These are phyloP conservation scores for Discostella stelligeroides DNA, from an alignment of 108 stramenopile species.

Conservation along the genomic window DNA sequence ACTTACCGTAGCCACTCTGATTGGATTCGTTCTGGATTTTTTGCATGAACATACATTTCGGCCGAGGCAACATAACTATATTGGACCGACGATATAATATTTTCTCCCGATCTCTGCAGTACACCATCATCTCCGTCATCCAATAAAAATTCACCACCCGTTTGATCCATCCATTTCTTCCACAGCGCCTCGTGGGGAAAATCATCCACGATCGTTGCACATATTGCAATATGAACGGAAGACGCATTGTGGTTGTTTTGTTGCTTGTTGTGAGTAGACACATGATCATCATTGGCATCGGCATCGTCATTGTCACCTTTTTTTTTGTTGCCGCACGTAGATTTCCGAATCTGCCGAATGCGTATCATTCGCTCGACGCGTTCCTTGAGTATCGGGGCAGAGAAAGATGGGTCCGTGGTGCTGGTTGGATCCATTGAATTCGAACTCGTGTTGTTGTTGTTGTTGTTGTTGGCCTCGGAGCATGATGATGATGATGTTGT, in stretches of 20 bases:
- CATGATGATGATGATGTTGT: not conserved
- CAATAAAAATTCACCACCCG: slow-evolving; percentile 16
- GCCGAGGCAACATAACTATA: slow-evolving; percentile 23
- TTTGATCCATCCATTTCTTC: slow-evolving; percentile 53
- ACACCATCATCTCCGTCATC: not conserved
- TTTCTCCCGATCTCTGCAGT: not conserved
- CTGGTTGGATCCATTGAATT: slow-evolving; percentile 14
- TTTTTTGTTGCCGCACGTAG: not conserved
- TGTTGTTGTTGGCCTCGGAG: not conserved
- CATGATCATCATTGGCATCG: not conserved
- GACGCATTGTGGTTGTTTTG: not conserved
- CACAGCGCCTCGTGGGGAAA: slow-evolving; percentile 58
- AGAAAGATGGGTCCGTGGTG: slow-evolving; percentile 44
- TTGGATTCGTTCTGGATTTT: slow-evolving; percentile 38
- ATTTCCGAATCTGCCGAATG: slow-evolving; percentile 31
- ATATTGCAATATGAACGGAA: slow-evolving; percentile 43
- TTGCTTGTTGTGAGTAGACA: not conserved
- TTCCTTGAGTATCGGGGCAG: slow-evolving; percentile 31
- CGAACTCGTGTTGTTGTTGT: too few species aligned
- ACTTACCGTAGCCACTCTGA: slow-evolving; percentile 46
- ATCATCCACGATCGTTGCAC: slow-evolving; percentile 54
- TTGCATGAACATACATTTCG: slow-evolving; percentile 54
- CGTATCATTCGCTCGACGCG: slow-evolving; percentile 39
- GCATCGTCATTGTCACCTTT: not conserved
- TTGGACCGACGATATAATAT: not conserved